Evolutionary conservation across 1,284 basidiomycete species (phyloP).

Genomic region (Trametes versicolor): DNA sequence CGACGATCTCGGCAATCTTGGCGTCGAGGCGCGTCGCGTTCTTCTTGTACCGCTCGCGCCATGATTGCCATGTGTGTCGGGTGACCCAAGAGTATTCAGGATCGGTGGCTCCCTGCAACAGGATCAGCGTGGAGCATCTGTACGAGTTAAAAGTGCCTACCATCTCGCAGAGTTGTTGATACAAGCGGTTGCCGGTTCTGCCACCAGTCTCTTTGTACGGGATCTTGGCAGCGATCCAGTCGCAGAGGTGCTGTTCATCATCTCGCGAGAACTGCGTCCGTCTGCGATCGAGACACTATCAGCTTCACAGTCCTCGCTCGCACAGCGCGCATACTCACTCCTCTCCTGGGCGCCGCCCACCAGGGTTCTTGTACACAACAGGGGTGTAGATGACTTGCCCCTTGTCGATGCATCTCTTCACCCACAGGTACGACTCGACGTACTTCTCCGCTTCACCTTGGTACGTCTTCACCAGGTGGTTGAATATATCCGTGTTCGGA

Average conservation of each 20-base stretch:
- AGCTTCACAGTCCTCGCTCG: not conserved
- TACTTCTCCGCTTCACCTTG: slow-evolving; percentile 73
- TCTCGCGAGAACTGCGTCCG: slow-evolving; percentile 78
- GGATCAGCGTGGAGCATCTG: not conserved
- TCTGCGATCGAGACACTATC: slow-evolving; percentile 48
- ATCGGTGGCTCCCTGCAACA: slow-evolving; percentile 56
- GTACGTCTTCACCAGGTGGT: slow-evolving; percentile 73
- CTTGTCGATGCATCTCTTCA: slow-evolving; percentile 80
- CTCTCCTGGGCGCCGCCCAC: slow-evolving; percentile 80
- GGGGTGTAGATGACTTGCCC: slow-evolving; percentile 72
- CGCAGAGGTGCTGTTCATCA: slow-evolving; percentile 75
- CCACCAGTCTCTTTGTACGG: slow-evolving; percentile 83
- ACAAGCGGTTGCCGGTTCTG: slow-evolving; percentile 81
- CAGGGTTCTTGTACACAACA: slow-evolving; percentile 81
- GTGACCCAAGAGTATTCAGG: slow-evolving; percentile 80
- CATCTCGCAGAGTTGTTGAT: slow-evolving; percentile 68
- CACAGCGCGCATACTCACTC: slow-evolving; percentile 59
- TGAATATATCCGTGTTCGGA: slow-evolving; percentile 76
- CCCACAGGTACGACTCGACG: slow-evolving; percentile 82
- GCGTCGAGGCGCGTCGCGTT: slow-evolving; percentile 71
- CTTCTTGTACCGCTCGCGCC: slow-evolving; percentile 88
- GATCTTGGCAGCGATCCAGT: slow-evolving; percentile 82
- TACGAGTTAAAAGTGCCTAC: slow-evolving; percentile 45
- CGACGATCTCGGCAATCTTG: slow-evolving; percentile 70
- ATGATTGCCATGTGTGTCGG: slow-evolving; percentile 88